Evolutionary conservation across 2,329 filamentous ascomycete genomes (phyloP).

Genomic region (Penicillium sp.): DNA sequence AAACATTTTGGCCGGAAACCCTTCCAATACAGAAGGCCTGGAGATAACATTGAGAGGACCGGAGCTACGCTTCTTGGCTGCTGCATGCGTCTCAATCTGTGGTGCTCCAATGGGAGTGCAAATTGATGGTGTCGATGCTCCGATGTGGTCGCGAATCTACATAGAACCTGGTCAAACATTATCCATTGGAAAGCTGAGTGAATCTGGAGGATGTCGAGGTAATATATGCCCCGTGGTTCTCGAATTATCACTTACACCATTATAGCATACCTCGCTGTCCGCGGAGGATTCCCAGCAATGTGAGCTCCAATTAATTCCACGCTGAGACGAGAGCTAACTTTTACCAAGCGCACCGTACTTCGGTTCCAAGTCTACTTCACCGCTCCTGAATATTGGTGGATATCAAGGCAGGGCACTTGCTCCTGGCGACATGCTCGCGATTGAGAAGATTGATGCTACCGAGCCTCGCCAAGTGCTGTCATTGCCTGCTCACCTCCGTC

Average conservation of each 20-base stretch:
- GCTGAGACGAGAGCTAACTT: background rate
- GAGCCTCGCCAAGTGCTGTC: constrained; percentile 28
- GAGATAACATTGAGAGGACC: constrained; percentile 64
- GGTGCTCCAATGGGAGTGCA: constrained; percentile 56
- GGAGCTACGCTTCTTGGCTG: constrained; percentile 56
- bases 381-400: constrained; percentile 59
- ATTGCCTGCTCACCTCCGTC: constrained; percentile 50
- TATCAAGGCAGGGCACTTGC: constrained; percentile 60
- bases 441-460: constrained; percentile 42
- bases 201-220: constrained; percentile 40
- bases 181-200: constrained; percentile 56
- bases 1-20: constrained; percentile 62
- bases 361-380: constrained; percentile 60
- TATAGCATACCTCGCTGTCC: constrained; percentile 60
- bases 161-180: constrained; percentile 55
- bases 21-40: constrained; percentile 52
- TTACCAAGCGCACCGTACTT: constrained; percentile 51
- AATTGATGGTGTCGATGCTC: constrained; percentile 51
- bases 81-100: constrained; percentile 58
- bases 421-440: constrained; percentile 55
- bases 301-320: constrained; percentile 23
- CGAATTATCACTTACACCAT: constrained; percentile 31
- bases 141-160: constrained; percentile 58
- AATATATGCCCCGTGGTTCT: background rate
- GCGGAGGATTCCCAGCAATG: constrained; percentile 54